Base-by-base conservation (phyloP, 2,329 filamentous ascomycete genomes). In the Ceratocystis colombiana region DNA sequence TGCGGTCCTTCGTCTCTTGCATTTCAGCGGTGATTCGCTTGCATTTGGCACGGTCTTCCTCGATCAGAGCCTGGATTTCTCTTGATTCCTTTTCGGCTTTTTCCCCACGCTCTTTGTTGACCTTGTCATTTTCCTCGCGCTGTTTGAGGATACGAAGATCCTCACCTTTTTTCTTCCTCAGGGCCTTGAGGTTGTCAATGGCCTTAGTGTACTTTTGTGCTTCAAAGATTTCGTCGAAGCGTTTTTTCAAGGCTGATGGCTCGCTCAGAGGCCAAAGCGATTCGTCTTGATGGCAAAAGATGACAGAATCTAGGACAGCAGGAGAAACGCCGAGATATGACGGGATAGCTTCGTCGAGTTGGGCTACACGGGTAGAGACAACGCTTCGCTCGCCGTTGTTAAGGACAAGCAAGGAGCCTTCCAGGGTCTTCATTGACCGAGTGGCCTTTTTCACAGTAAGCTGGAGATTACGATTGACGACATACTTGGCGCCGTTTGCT, bases 261-360 rank as follows among this genome's bases (percentile, higher is more conserved):
- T 96, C 90, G 73, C 90, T 95, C 81, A 99, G 86, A 0, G 94
- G 94, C 94, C 94, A 99, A 33, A 97, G 77, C 30, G 93, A 96
- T 71, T 99, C 94, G 74, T 99, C 94, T 73, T 99, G 94, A 73
- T 99, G 94, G 74, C 94, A 99, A 77, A 99, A 99, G 71, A 99
- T 96, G 74, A 99, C 94, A 67, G 88, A 88, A 70, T 97, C 92
- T 30, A 99, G 82, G 66, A 99, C 87, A 12, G 94, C 92, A 66
- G 87, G 86, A 1, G 91, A 94, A 2, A 96, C 94, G 46, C 94
- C 94, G 0, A 99, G 82, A 70, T 90, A 88, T 70, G 89, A 84
- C 0, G 93, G 91, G 74, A 99, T 87, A 70, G 93, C 83, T 70
- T 86, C 82, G 74, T 96, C 89, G 44, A 97, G 81, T 71, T 96